Percentiles rank a stretch among this genome's conserved stretches.
These are phyloP conservation scores for Alternaria brassicicola DNA, from an alignment of 2,329 filamentous ascomycete genomes.

Conservation along the genomic window DNA sequence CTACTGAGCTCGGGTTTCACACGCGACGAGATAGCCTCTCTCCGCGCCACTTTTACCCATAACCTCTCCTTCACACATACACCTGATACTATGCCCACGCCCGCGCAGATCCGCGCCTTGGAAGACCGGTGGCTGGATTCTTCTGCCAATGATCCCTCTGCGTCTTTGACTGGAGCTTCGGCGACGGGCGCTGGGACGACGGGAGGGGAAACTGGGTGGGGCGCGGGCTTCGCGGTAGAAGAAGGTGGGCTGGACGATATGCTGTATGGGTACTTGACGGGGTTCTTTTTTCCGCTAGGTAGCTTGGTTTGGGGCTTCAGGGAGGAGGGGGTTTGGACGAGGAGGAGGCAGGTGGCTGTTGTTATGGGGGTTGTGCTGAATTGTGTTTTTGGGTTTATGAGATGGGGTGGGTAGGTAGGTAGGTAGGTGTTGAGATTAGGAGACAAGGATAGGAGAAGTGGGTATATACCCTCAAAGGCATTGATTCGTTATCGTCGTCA, in stretches of 20 bases:
- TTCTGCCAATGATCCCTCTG: conserved; percentile 53
- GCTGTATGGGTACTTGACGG: conserved; percentile 84
- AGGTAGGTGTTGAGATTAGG: no score
- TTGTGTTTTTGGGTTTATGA: conserved; percentile 74
- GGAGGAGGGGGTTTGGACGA: conserved; percentile 86
- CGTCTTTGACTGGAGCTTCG: conserved; percentile 32
- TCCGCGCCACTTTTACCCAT: conserved; percentile 86
- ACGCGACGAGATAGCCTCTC: conserved; percentile 77
- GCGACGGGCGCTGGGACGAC: conserved; percentile 40
- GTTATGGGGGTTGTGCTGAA: conserved; percentile 84
- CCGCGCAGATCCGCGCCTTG: conserved; percentile 73
- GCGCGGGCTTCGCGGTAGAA: conserved; percentile 60
- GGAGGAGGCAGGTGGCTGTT: conserved; percentile 84
- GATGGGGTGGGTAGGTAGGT: conserved; percentile 55
- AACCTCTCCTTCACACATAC: conserved; percentile 83
- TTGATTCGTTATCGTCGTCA: background rate
- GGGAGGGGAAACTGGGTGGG: conserved; percentile 50
- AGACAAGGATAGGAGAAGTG: no score
- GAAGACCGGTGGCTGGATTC: conserved; percentile 91
- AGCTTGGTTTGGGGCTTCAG: conserved; percentile 83
- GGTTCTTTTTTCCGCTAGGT: conserved; percentile 93
- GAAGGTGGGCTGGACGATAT: conserved; percentile 79
- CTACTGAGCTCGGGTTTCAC: conserved; percentile 83
- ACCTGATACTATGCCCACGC: conserved; percentile 85
- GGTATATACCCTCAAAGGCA: background rate